A percentile compares a stretch with the other conserved stretches of the same genome.
Evolutionary conservation across 2,329 filamentous ascomycete genomes (phyloP).

Genomic region (Colletotrichum chrysophilum): DNA sequence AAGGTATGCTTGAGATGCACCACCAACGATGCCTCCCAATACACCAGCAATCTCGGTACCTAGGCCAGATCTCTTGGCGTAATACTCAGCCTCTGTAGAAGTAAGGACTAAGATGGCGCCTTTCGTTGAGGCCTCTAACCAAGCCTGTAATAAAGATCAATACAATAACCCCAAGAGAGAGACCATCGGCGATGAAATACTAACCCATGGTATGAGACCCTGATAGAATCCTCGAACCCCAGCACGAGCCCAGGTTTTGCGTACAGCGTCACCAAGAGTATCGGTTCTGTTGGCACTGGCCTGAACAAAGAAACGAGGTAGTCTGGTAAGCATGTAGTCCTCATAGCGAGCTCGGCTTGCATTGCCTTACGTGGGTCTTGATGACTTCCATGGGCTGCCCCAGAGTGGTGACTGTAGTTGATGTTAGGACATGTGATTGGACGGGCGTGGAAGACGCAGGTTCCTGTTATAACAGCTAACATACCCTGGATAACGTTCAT

Average conservation of each 20-base stretch:
- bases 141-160: neutral
- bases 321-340: neutral
- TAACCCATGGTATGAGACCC: slow-evolving; percentile 22
- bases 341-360: neutral
- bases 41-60: neutral
- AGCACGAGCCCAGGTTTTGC: slow-evolving; percentile 12
- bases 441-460: neutral
- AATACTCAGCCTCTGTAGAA: neutral
- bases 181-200: too few relatives aligned
- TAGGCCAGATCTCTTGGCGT: neutral
- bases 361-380: slow-evolving; percentile 18
- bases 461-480: neutral
- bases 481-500: slow-evolving; percentile 6
- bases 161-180: neutral
- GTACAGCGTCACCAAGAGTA: neutral
- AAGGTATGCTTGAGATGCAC: slow-evolving; percentile 19
- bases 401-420: slow-evolving; percentile 10
- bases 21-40: slow-evolving; percentile 16
- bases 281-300: slow-evolving; percentile 3
- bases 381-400: slow-evolving; percentile 23
- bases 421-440: neutral
- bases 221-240: slow-evolving; percentile 19
- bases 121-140: slow-evolving; percentile 16
- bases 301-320: neutral
- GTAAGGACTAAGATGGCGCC: neutral